Percentiles rank a stretch among this genome's conserved stretches.
Conservation (phyloP, 345 rosid genomes). For the Euphorbia peplus region DNA sequence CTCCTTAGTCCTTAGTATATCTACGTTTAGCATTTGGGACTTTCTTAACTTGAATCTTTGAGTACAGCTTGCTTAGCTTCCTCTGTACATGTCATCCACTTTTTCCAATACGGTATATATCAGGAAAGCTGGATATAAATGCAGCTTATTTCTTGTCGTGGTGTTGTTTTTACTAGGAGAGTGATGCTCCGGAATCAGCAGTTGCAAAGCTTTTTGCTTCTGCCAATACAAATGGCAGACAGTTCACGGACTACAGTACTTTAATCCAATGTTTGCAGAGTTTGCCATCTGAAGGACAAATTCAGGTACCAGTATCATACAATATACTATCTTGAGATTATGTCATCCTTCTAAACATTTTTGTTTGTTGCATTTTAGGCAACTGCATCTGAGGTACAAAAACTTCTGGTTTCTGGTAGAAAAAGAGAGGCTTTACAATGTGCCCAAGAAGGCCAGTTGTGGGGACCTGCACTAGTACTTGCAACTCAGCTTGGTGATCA, state of each 20-base stretch:
- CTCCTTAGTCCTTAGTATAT: constrained; percentile 4
- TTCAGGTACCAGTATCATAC: constrained; percentile 48
- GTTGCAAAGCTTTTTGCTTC: constrained; percentile 92
- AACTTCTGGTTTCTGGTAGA: constrained; percentile 91
- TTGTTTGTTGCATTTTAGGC: constrained; percentile 47
- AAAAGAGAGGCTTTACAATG: constrained; percentile 73
- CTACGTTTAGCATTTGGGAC: background rate
- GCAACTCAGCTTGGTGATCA: constrained; percentile 95
- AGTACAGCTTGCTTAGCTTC: constrained; percentile 7
- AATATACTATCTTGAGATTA: background rate
- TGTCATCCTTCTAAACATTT: constrained; percentile 12
- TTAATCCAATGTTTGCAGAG: constrained; percentile 67
- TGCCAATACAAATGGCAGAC: constrained; percentile 55
- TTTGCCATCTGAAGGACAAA: constrained; percentile 82
- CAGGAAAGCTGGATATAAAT: constrained; percentile 5
- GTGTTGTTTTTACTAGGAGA: constrained; percentile 48
- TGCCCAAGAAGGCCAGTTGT: constrained; percentile 93
- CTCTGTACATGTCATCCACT: background rate
- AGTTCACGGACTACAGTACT: constrained; percentile 49
- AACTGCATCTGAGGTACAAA: constrained; percentile 89
- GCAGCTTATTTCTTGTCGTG: constrained; percentile 2
- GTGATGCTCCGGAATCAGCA: constrained; percentile 84
- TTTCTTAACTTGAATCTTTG: background rate
- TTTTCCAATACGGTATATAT: background rate
- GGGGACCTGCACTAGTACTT: constrained; percentile 99